Percentiles rank a stretch among this genome's conserved stretches.
Conservation (phyloP, 371 early-diverging fungal genomes). For the Apophysomyces trapeziformis region DNA sequence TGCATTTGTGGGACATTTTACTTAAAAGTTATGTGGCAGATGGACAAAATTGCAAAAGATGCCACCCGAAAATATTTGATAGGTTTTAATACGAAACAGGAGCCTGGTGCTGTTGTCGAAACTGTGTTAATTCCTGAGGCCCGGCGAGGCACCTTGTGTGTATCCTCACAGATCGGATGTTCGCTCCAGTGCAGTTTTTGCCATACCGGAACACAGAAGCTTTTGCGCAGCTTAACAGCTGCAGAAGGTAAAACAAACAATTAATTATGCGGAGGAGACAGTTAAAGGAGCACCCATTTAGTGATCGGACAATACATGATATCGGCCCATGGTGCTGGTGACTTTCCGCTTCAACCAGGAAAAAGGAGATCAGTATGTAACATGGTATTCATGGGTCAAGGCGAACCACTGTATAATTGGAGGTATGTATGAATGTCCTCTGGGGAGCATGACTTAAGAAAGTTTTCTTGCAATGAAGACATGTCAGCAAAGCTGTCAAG, state of each 20-base stretch:
- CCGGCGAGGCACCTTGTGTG: slow-evolving; percentile 81
- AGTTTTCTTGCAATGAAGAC: slow-evolving; percentile 25
- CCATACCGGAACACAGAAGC: slow-evolving; percentile 91
- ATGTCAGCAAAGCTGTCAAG: slow-evolving; percentile 75
- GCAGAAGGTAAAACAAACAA: slow-evolving; percentile 54
- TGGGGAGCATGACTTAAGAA: neutral
- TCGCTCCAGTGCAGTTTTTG: slow-evolving; percentile 89
- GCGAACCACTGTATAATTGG: slow-evolving; percentile 90
- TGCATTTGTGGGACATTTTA: neutral
- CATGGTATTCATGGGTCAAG: slow-evolving; percentile 95
- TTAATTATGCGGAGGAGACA: neutral
- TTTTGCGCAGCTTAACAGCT: slow-evolving; percentile 76
- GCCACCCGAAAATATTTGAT: slow-evolving; percentile 25
- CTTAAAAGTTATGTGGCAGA: neutral
- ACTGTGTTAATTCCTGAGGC: slow-evolving; percentile 75
- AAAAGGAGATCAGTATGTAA: slow-evolving; percentile 67
- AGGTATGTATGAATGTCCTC: slow-evolving; percentile 24
- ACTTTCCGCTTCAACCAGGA: slow-evolving; percentile 53
- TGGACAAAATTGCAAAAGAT: slow-evolving; percentile 18
- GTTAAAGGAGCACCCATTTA: neutral
- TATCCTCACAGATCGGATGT: slow-evolving; percentile 92
- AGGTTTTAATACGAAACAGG: slow-evolving; percentile 26
- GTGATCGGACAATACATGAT: slow-evolving; percentile 89
- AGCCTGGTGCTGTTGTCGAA: slow-evolving; percentile 64
- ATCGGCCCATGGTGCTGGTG: slow-evolving; percentile 62